Evolutionary conservation across 2,329 filamentous ascomycete species (phyloP).

Genomic region (Diaporthe caulivora): DNA sequence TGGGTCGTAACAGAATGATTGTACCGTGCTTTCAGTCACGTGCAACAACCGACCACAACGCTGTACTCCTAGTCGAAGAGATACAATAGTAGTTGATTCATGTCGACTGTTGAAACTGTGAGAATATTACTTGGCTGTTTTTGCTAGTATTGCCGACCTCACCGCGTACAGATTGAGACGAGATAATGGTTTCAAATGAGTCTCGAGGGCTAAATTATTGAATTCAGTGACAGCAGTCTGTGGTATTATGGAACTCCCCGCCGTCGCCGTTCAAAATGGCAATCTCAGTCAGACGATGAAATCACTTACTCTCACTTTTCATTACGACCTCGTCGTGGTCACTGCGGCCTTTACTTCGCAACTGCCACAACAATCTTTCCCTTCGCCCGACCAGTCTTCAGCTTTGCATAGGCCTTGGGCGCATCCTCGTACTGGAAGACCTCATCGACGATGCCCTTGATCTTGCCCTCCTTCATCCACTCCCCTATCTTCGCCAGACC

Average conservation of each 20-base stretch:
- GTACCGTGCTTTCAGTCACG: too few species aligned
- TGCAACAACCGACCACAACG: too few species aligned
- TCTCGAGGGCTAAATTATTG: neutral
- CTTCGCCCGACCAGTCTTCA: constrained; percentile 66
- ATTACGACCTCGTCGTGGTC: neutral
- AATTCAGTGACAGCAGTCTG: too few species aligned
- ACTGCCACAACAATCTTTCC: constrained; percentile 68
- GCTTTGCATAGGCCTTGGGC: constrained; percentile 67
- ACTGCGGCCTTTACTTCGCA: neutral
- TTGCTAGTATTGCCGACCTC: too few species aligned
- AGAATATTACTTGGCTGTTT: too few species aligned
- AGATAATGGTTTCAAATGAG: too few species aligned
- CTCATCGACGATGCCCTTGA: constrained; percentile 68
- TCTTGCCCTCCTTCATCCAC: constrained; percentile 70
- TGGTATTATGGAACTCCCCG: neutral
- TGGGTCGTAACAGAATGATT: too few species aligned
- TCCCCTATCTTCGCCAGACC: constrained; percentile 62
- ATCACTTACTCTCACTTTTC: too few species aligned
- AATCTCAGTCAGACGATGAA: neutral
- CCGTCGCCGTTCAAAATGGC: neutral
- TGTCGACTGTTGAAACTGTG: too few species aligned
- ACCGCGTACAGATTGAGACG: too few species aligned
- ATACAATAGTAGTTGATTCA: too few species aligned
- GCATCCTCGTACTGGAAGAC: constrained; percentile 68
- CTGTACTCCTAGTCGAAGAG: too few species aligned